A percentile compares a stretch with the other conserved stretches of the same genome.
Conservation (phyloP, 257 asterid genomes). For the Nicotiana sylvestris region DNA sequence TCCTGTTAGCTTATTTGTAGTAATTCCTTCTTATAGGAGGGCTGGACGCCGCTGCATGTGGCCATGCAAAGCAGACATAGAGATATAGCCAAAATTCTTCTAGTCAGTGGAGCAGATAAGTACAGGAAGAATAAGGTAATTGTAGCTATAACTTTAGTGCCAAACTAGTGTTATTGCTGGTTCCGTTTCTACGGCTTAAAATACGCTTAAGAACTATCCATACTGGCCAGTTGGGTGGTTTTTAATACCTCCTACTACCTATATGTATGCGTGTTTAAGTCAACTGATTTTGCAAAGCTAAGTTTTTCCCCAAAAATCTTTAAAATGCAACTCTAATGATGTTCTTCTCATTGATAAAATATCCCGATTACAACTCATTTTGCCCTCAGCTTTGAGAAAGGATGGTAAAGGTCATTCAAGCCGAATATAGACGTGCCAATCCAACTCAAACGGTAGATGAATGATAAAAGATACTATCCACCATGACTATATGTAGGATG, state of each 20-base stretch:
- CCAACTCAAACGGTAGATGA: background rate
- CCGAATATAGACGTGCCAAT: background rate
- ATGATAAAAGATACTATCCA: background rate
- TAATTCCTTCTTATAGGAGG: conserved; percentile 46
- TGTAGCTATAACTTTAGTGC: background rate
- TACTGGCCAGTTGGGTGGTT: background rate
- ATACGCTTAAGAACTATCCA: background rate
- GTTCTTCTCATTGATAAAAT: too few species aligned
- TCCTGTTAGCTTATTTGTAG: background rate
- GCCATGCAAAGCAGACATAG: conserved; percentile 91
- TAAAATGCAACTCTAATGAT: background rate
- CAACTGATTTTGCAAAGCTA: background rate
- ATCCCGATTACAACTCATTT: too few species aligned
- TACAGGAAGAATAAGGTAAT: conserved; percentile 70
- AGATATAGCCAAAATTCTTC: conserved; percentile 58
- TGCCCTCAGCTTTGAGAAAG: too few species aligned
- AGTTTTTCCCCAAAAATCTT: background rate
- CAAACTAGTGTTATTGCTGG: background rate
- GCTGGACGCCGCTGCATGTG: conserved; percentile 92
- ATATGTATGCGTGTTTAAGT: background rate
- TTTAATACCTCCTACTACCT: background rate
- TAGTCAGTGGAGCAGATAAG: conserved; percentile 81
- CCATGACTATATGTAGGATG: background rate
- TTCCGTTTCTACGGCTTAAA: background rate
- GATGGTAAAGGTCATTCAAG: background rate